Evolutionary conservation across 352 stramenopile species (phyloP).

Genomic region (Phytophthora pseudosyringae): DNA sequence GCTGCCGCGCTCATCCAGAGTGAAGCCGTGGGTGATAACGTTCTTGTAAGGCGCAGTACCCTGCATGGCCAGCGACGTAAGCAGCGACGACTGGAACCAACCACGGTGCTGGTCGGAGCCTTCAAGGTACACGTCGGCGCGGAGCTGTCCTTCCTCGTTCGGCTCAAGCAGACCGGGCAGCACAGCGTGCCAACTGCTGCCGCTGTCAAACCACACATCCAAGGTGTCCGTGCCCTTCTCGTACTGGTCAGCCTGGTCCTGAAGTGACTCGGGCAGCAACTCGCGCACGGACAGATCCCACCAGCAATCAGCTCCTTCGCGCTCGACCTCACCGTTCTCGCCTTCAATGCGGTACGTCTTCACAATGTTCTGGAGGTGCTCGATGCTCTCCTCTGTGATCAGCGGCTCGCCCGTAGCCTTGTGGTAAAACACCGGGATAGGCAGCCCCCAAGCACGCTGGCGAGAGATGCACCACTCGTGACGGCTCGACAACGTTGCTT

Average conservation of each 20-base stretch:
- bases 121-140: constrained; percentile 97
- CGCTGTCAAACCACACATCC: constrained; percentile 99
- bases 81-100: constrained; percentile 99
- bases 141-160: constrained; percentile 66
- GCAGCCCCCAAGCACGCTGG: constrained; percentile 97
- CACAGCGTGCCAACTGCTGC: constrained; percentile 80
- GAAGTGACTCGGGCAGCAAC: constrained; percentile 65
- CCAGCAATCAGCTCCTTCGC: constrained; percentile 96
- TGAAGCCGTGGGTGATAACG: constrained; percentile 98
- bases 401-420: constrained; percentile 89
- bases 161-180: constrained; percentile 42
- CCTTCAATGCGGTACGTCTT: constrained; percentile 44
- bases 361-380: constrained; percentile 78
- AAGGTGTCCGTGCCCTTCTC: constrained; percentile 97
- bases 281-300: constrained; percentile 90
- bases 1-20: constrained; percentile 97
- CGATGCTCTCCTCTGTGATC: constrained; percentile 92
- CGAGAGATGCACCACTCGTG: constrained; percentile 99
- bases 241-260: constrained; percentile 88
- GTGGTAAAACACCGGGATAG: constrained; percentile 99
- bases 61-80: constrained; percentile 93
- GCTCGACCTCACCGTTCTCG: constrained; percentile 44
- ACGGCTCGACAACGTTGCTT: constrained; percentile 88
- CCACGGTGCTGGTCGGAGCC: constrained; percentile 97
- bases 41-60: constrained; percentile 93